Evolutionary conservation across 805 yeast species (phyloP).

Genomic region (Candida andamanensis): DNA sequence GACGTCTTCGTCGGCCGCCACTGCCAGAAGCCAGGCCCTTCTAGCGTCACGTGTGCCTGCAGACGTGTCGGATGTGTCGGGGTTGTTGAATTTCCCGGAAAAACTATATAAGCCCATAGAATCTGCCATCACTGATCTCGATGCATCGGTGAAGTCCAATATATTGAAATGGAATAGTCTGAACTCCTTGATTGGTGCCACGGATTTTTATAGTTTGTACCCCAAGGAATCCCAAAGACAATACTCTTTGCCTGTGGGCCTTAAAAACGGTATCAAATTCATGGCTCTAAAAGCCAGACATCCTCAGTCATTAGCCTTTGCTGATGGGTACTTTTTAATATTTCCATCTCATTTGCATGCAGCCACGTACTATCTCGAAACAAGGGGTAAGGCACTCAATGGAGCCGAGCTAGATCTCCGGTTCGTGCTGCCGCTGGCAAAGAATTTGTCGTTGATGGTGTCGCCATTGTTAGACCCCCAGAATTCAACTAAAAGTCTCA

Average conservation of each 20-base stretch:
- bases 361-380: constrained; percentile 46
- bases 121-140: constrained; percentile 20
- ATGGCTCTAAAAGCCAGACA: constrained; percentile 47
- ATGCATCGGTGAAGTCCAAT: constrained; percentile 14
- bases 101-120: too few relatives aligned
- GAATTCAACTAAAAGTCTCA: neutral
- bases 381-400: constrained; percentile 43
- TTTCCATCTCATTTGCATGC: constrained; percentile 48
- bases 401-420: constrained; percentile 44
- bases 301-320: constrained; percentile 38
- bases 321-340: constrained; percentile 49
- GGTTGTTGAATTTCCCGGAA: too few relatives aligned
- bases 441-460: constrained; percentile 20
- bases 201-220: constrained; percentile 37
- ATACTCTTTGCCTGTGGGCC: constrained; percentile 18
- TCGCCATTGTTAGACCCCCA: constrained; percentile 19
- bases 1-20: too few relatives aligned
- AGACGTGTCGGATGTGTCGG: too few relatives aligned
- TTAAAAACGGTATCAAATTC: constrained; percentile 24
- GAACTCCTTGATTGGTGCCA: constrained; percentile 29
- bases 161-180: constrained; percentile 35
- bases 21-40: too few relatives aligned
- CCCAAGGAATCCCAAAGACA: constrained; percentile 30
- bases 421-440: constrained; percentile 27
- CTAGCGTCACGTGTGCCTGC: too few relatives aligned